Percentiles rank a stretch among this genome's conserved stretches.
These are phyloP conservation scores for Juglanconis sp. DNA, from an alignment of 2,329 filamentous ascomycete species.

Conservation along the genomic window DNA sequence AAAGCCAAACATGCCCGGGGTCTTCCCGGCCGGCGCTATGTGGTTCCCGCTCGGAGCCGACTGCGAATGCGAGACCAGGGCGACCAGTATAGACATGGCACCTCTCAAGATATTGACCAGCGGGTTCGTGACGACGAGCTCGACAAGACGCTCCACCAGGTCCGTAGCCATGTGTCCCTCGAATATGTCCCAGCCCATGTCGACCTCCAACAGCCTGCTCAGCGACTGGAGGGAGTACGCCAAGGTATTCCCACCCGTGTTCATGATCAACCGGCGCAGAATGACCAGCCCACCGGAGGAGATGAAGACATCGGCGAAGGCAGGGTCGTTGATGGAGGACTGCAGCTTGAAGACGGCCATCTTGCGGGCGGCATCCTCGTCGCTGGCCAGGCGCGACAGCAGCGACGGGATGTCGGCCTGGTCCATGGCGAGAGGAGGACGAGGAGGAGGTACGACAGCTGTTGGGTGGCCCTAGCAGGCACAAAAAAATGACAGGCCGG, in stretches of 20 bases:
- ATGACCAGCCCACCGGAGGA: conserved; percentile 80
- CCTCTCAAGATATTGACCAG: conserved; percentile 96
- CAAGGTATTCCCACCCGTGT: conserved; percentile 85
- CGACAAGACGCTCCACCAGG: conserved; percentile 74
- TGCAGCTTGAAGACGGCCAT: conserved; percentile 99
- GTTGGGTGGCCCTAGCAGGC: not conserved
- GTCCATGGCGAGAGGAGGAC: conserved; percentile 47
- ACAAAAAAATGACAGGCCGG: not conserved
- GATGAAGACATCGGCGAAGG: conserved; percentile 96
- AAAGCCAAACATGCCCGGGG: conserved; percentile 74
- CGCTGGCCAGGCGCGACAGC: conserved; percentile 61
- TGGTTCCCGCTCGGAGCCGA: conserved; percentile 40
- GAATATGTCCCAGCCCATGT: conserved; percentile 95
- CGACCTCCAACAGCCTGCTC: conserved; percentile 83
- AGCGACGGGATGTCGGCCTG: conserved; percentile 65
- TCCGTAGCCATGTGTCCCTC: conserved; percentile 61
- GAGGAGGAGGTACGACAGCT: not conserved
- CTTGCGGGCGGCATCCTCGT: conserved; percentile 89
- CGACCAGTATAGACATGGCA: conserved; percentile 94
- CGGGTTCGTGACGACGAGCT: conserved; percentile 90
- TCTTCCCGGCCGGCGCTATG: conserved; percentile 24
- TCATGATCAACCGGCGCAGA: conserved; percentile 78
- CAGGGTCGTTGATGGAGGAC: conserved; percentile 88
- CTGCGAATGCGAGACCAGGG: conserved; percentile 84
- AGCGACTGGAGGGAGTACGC: conserved; percentile 92